Percentiles rank a stretch among this genome's conserved stretches.
phyloP scores from a whole-genome alignment of 495 filamentous ascomycete species.

The Staphylotrichum longicolle region DNA sequence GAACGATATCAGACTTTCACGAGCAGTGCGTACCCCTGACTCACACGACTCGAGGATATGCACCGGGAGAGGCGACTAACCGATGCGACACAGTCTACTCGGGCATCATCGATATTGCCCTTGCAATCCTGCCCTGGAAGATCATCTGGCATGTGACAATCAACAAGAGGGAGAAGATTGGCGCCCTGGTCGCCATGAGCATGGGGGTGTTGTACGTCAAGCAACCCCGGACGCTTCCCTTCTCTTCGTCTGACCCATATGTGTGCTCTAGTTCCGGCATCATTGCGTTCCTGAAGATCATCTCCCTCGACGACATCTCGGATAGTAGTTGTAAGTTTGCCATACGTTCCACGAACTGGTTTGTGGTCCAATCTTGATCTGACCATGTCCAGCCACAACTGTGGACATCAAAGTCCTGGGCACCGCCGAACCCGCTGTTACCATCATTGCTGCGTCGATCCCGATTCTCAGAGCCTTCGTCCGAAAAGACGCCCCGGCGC shows the following conservation, averaged over 20 bases:
- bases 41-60: not conserved
- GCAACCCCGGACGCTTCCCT: no score
- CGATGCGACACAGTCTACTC: not conserved
- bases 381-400: not conserved
- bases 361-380: not conserved
- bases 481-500: no score
- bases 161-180: conserved; percentile 30
- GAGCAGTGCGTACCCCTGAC: not conserved
- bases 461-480: no score
- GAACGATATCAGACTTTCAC: conserved; percentile 3
- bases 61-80: no score
- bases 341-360: not conserved
- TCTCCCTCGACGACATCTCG: conserved; percentile 1
- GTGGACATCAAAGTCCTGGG: conserved; percentile 1
- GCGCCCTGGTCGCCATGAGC: conserved; percentile 30
- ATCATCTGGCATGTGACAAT: conserved; percentile 27
- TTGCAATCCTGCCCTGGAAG: conserved; percentile 29
- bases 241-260: not conserved
- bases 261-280: not conserved
- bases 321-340: conserved; percentile 1
- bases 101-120: conserved; percentile 21
- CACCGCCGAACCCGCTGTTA: not conserved
- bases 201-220: conserved; percentile 23
- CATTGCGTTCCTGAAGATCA: conserved; percentile 1
- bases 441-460: no score